These are phyloP conservation scores for Glycyrrhiza uralensis DNA, from an alignment of 306 rosid species.

Conservation along the genomic window DNA sequence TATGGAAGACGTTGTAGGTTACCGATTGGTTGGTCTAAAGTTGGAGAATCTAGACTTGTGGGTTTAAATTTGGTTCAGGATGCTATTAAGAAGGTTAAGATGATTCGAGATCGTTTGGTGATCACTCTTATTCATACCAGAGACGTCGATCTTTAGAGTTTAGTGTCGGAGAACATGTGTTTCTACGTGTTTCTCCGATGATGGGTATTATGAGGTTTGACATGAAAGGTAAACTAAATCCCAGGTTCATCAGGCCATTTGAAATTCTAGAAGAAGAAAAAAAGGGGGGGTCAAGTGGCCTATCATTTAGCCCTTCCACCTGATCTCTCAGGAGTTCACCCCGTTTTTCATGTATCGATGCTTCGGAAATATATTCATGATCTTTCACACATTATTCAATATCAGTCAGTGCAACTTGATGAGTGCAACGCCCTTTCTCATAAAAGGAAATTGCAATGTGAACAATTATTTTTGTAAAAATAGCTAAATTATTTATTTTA, in stretches of 20 bases:
- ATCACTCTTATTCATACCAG: neutral
- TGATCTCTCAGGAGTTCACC: neutral
- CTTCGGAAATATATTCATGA: too few relatives aligned
- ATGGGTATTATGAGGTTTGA: neutral
- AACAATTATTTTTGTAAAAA: too few relatives aligned
- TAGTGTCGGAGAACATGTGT: neutral
- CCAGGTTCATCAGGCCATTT: neutral
- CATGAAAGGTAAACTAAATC: neutral
- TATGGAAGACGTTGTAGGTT: neutral
- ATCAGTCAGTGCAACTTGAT: too few relatives aligned
- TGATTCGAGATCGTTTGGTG: neutral
- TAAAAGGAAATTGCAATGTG: too few relatives aligned
- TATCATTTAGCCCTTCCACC: neutral
- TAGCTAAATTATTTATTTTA: too few relatives aligned
- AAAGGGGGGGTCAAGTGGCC: neutral
- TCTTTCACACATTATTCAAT: too few relatives aligned
- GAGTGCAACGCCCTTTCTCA: too few relatives aligned
- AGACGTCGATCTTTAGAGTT: neutral
- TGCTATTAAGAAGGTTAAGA: neutral
- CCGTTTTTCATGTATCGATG: neutral
- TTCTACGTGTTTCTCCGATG: neutral
- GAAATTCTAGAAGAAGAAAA: neutral
- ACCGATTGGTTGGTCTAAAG: neutral
- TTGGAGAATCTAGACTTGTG: neutral
- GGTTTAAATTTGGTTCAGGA: neutral